Conservation (phyloP, 1,284 basidiomycete species). For the Moesziomyces sp. region DNA sequence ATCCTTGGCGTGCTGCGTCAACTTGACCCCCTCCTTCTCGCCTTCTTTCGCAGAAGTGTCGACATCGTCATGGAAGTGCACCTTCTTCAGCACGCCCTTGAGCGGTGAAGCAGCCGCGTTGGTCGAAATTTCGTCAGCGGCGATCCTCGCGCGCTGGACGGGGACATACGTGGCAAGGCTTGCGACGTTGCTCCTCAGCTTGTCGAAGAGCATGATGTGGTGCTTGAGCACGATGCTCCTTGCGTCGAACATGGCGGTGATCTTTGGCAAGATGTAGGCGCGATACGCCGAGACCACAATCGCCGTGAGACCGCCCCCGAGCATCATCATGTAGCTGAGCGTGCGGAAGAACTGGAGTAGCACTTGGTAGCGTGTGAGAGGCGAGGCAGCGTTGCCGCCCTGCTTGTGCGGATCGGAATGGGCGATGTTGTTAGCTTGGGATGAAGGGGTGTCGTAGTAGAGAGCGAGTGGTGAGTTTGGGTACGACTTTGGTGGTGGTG, state of each 20-base stretch:
- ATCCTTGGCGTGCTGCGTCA: constrained; percentile 23
- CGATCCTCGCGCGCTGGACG: constrained; percentile 11
- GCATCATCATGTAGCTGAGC: constrained; percentile 56
- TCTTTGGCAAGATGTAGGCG: constrained; percentile 55
- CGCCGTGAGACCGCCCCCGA: constrained; percentile 59
- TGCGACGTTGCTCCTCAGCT: constrained; percentile 29
- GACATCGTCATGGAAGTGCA: constrained; percentile 54
- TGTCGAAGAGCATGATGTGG: constrained; percentile 51
- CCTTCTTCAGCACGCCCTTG: constrained; percentile 54
- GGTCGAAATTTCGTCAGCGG: constrained; percentile 1
- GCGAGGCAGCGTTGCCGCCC: constrained; percentile 15
- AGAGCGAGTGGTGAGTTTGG: constrained; percentile 61
- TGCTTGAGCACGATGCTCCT: constrained; percentile 52
- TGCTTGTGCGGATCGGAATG: constrained; percentile 1
- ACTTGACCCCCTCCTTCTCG: constrained; percentile 38
- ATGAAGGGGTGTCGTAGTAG: constrained; percentile 48
- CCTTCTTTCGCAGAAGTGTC: constrained; percentile 6
- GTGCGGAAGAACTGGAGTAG: constrained; percentile 60
- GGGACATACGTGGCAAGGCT: constrained; percentile 36
- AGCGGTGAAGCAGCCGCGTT: constrained; percentile 6
- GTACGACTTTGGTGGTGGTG: constrained; percentile 50
- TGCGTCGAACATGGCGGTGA: constrained; percentile 55
- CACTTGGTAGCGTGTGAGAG: constrained; percentile 57
- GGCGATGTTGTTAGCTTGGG: background rate
- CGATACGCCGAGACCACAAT: constrained; percentile 55